phyloP scores from a whole-genome alignment of 2,329 filamentous ascomycete genomes.

The Colletotrichum sublineola region DNA sequence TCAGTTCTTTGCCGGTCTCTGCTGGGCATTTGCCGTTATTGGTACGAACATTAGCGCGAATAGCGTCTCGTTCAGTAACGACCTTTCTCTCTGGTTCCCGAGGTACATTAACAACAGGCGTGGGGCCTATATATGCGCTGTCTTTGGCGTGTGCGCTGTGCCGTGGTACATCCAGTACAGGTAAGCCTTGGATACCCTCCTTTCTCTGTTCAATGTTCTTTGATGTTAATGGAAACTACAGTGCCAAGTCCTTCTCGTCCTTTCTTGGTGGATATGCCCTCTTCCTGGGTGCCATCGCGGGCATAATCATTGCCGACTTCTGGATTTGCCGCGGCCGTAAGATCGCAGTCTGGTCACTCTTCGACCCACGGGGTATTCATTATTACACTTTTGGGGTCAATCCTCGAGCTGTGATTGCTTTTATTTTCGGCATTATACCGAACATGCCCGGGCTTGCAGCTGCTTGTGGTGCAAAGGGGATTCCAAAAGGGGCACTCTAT shows the following conservation, averaged over 20 bases:
- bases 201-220: constrained; percentile 45
- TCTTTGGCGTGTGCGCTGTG: constrained; percentile 39
- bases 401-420: constrained; percentile 50
- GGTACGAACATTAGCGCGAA: constrained; percentile 68
- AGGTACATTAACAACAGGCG: constrained; percentile 65
- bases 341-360: constrained; percentile 54
- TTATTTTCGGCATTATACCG: constrained; percentile 49
- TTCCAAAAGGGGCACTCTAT: constrained; percentile 38
- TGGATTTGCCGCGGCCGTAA: constrained; percentile 54
- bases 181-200: constrained; percentile 16
- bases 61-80: constrained; percentile 65
- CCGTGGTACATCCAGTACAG: constrained; percentile 43
- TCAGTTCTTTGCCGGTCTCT: constrained; percentile 48
- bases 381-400: constrained; percentile 50
- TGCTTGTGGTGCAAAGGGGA: constrained; percentile 43
- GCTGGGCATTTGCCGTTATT: constrained; percentile 58
- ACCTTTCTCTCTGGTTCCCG: constrained; percentile 65
- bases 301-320: constrained; percentile 54
- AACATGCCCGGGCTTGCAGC: constrained; percentile 45
- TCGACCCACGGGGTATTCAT: constrained; percentile 59
- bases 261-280: constrained; percentile 54
- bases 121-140: constrained; percentile 56
- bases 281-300: constrained; percentile 55
- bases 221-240: constrained; percentile 34
- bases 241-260: constrained; percentile 40